A percentile compares a stretch with the other conserved stretches of the same genome.
phyloP scores from a whole-genome alignment of 257 asterid genomes.

The Eustoma russellianum region DNA sequence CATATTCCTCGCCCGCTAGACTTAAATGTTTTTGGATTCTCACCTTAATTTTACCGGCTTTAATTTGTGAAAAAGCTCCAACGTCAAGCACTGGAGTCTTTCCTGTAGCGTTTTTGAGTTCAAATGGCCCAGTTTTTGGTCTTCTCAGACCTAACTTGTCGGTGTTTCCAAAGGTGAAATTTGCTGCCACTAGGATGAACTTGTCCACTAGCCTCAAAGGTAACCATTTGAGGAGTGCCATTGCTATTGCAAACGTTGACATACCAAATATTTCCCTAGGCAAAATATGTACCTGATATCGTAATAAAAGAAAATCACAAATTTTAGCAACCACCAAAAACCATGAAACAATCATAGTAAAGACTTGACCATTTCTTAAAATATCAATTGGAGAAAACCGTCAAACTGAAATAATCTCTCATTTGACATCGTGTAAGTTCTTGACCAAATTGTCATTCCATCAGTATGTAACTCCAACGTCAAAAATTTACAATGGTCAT shows the following conservation, averaged over 20 bases:
- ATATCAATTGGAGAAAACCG: background rate
- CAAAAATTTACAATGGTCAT: too few species aligned
- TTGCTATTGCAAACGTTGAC: conserved; percentile 64
- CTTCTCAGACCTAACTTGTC: conserved; percentile 58
- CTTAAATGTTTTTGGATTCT: too few species aligned
- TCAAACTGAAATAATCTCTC: too few species aligned
- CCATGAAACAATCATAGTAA: background rate
- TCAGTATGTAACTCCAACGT: too few species aligned
- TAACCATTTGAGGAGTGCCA: conserved; percentile 62
- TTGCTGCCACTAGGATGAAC: conserved; percentile 46
- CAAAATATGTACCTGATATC: conserved; percentile 57
- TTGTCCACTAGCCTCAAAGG: conserved; percentile 68
- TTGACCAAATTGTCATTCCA: too few species aligned
- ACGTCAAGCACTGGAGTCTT: conserved; percentile 89
- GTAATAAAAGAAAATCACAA: background rate
- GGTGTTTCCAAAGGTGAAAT: conserved; percentile 49
- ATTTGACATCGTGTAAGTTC: too few species aligned
- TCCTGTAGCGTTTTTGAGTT: conserved; percentile 82
- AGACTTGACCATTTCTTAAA: background rate
- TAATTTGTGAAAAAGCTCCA: conserved; percentile 65
- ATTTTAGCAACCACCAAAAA: too few species aligned
- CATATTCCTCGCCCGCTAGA: too few species aligned
- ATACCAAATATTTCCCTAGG: conserved; percentile 84
- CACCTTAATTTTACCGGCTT: conserved; percentile 69
- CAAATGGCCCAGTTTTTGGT: conserved; percentile 85